Percentiles rank a stretch among this genome's conserved stretches.
phyloP scores from a whole-genome alignment of 768 basidiomycete species.

The Leccinum incarnatum region DNA sequence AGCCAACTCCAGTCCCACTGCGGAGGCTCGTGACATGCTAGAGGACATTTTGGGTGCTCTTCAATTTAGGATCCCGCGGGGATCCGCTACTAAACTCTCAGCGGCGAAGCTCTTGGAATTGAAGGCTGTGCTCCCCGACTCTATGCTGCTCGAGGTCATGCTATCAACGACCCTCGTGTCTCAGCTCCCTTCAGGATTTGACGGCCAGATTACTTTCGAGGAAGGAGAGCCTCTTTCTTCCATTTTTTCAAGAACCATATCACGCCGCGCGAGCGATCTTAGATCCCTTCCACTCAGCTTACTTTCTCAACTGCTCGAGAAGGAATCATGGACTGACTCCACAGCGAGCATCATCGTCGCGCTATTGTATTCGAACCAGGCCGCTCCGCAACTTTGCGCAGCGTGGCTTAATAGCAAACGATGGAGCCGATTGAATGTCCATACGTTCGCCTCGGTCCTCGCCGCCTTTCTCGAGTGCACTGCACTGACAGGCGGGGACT shows the following conservation, averaged over 20 bases:
- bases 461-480: slow-evolving; percentile 47
- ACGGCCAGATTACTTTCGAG: slow-evolving; percentile 18
- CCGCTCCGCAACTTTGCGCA: slow-evolving; percentile 26
- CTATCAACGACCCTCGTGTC: slow-evolving; percentile 43
- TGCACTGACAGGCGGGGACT: slow-evolving; percentile 15
- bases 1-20: slow-evolving; percentile 1
- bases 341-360: slow-evolving; percentile 43
- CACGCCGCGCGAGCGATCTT: neutral
- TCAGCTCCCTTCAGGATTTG: slow-evolving; percentile 28
- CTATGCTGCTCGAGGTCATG: slow-evolving; percentile 43
- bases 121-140: slow-evolving; percentile 34
- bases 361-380: slow-evolving; percentile 41
- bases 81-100: slow-evolving; percentile 18
- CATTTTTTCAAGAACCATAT: neutral
- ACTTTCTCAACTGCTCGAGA: slow-evolving; percentile 39
- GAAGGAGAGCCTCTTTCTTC: slow-evolving; percentile 8
- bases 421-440: slow-evolving; percentile 16
- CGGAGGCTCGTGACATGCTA: slow-evolving; percentile 25
- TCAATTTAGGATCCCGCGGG: slow-evolving; percentile 3
- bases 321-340: slow-evolving; percentile 42
- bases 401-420: slow-evolving; percentile 39
- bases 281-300: slow-evolving; percentile 18
- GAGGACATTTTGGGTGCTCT: slow-evolving; percentile 39
- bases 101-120: slow-evolving; percentile 41
- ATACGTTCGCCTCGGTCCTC: slow-evolving; percentile 39